These are phyloP conservation scores for Carex pumila DNA, from an alignment of 176 grass and related monocot genomes.

Conservation along the genomic window DNA sequence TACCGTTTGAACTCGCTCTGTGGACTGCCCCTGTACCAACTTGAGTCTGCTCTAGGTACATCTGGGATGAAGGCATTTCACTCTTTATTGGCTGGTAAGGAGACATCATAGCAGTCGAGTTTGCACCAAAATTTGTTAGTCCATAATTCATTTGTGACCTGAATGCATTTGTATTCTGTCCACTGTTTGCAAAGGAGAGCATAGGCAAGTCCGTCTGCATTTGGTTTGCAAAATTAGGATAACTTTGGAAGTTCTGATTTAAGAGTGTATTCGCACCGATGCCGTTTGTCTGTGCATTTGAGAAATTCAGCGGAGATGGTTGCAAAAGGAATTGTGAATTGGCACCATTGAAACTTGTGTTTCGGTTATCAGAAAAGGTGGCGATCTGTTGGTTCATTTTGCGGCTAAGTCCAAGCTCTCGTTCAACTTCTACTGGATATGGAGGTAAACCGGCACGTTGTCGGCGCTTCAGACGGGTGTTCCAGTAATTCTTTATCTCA, in stretches of 20 bases:
- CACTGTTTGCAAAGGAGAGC: neutral
- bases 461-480: constrained; percentile 66
- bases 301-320: constrained; percentile 20
- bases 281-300: neutral
- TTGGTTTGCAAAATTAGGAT: constrained; percentile 8
- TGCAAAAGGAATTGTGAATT: constrained; percentile 20
- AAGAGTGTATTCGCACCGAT: constrained; percentile 11
- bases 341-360: neutral
- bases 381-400: constrained; percentile 17
- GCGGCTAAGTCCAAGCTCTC: constrained; percentile 25
- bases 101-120: constrained; percentile 2
- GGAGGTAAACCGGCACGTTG: constrained; percentile 48
- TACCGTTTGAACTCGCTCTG: neutral
- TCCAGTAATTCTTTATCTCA: constrained; percentile 96
- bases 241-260: constrained; percentile 15
- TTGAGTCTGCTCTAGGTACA: constrained; percentile 9
- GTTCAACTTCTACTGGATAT: constrained; percentile 59
- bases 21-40: neutral
- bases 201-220: constrained; percentile 7
- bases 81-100: constrained; percentile 17
- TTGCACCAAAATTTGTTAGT: constrained; percentile 16
- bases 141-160: constrained; percentile 14
- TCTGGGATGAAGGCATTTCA: constrained; percentile 14
- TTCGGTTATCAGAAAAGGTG: constrained; percentile 12
- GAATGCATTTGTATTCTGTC: constrained; percentile 1